A percentile compares a stretch with the other conserved stretches of the same genome.
phyloP scores from a whole-genome alignment of 2,329 filamentous ascomycete species.

The Lecanosticta acicola region DNA sequence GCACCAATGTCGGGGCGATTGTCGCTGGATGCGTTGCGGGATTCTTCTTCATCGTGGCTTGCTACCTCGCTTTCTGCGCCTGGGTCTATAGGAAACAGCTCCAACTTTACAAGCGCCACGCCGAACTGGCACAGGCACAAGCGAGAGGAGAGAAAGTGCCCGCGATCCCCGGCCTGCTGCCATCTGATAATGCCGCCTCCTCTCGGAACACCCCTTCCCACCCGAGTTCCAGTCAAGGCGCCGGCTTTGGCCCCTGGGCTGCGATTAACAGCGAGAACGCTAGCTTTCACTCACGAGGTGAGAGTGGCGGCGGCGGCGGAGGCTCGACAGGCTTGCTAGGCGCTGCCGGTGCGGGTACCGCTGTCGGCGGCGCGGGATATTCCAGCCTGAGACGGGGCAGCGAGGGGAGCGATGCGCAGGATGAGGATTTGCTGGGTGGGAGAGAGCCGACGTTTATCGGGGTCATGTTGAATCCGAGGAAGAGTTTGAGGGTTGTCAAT shows the following conservation, averaged over 20 bases:
- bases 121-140: slow-evolving; percentile 53
- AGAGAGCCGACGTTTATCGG: slow-evolving; percentile 67
- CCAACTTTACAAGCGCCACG: slow-evolving; percentile 62
- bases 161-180: slow-evolving; percentile 27
- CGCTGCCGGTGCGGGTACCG: too few relatives aligned
- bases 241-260: slow-evolving; percentile 5
- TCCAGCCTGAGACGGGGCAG: slow-evolving; percentile 36
- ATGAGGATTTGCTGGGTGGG: slow-evolving; percentile 57
- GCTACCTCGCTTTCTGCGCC: slow-evolving; percentile 64
- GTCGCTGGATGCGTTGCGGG: slow-evolving; percentile 59
- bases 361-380: slow-evolving; percentile 20
- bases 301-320: slow-evolving; percentile 16
- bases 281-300: slow-evolving; percentile 27
- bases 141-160: slow-evolving; percentile 35
- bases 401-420: slow-evolving; percentile 48
- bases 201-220: slow-evolving; percentile 14
- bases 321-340: too few relatives aligned
- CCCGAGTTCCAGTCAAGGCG: slow-evolving; percentile 11
- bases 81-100: slow-evolving; percentile 71
- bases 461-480: slow-evolving; percentile 40
- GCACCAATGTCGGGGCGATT: slow-evolving; percentile 50
- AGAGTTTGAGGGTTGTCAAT: slow-evolving; percentile 42
- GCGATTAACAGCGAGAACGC: slow-evolving; percentile 33
- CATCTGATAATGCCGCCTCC: slow-evolving; percentile 12
- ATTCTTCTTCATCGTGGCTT: slow-evolving; percentile 55